Conservation (phyloP, 2,329 filamentous ascomycete species). For the Emmonsiellopsis sp. region DNA sequence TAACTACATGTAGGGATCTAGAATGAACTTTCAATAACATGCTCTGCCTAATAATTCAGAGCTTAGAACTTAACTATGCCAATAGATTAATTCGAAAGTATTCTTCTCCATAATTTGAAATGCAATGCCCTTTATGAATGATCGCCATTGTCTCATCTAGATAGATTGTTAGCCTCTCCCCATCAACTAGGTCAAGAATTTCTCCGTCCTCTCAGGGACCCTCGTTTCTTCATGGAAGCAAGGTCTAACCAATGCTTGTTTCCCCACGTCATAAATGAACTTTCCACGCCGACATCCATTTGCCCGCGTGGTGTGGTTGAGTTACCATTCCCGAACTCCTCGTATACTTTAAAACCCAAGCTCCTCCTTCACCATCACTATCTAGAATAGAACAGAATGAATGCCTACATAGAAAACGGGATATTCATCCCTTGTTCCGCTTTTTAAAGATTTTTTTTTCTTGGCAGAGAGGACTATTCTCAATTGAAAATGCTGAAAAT, state of each 20-base stretch:
- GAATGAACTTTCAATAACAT: no score
- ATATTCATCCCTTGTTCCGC: background rate
- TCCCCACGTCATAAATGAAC: background rate
- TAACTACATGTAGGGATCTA: no score
- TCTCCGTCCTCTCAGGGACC: background rate
- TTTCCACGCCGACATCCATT: background rate
- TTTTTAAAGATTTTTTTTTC: background rate
- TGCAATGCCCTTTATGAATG: background rate
- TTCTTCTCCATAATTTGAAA: no score
- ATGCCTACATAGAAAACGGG: background rate
- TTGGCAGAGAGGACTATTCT: background rate
- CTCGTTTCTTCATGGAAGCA: background rate
- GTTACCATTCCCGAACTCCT: no score
- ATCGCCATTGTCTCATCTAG: background rate
- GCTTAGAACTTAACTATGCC: no score
- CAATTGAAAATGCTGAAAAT: background rate
- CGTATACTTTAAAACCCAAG: background rate
- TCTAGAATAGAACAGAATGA: background rate
- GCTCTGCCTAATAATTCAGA: no score
- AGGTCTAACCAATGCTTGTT: background rate
- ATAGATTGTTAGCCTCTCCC: background rate
- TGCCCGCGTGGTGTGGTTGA: no score
- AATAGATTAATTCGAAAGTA: no score
- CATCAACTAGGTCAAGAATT: background rate
- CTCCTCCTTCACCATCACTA: background rate